These are phyloP conservation scores for Diaporthe citrichinensis DNA, from an alignment of 2,329 filamentous ascomycete species.

Conservation along the genomic window DNA sequence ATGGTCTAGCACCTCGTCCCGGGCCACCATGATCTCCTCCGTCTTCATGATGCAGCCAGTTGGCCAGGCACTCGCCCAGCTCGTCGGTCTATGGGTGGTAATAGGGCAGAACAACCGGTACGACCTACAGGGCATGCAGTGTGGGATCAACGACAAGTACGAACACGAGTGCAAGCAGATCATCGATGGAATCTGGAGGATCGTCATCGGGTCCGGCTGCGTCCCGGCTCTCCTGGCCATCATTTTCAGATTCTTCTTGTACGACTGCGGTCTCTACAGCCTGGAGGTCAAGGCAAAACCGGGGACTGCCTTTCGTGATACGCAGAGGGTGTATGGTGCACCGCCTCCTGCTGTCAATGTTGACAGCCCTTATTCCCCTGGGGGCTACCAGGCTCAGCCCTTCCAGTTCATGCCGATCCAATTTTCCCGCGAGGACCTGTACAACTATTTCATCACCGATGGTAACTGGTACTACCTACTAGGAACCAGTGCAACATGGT, in stretches of 20 bases:
- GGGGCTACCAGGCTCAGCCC: constrained; percentile 28
- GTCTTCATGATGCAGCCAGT: constrained; percentile 80
- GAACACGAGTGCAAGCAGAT: constrained; percentile 60
- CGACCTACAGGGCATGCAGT: constrained; percentile 60
- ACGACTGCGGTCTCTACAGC: constrained; percentile 75
- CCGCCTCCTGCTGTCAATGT: constrained; percentile 50
- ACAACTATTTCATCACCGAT: constrained; percentile 64
- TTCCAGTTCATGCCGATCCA: constrained; percentile 59
- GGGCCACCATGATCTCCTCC: constrained; percentile 76
- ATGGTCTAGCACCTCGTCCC: constrained; percentile 73
- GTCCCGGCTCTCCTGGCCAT: constrained; percentile 75
- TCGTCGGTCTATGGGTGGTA: constrained; percentile 70
- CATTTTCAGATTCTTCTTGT: constrained; percentile 76
- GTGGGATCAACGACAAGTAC: constrained; percentile 61
- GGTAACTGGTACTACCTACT: constrained; percentile 62
- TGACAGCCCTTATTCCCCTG: constrained; percentile 50
- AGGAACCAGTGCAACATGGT: constrained; percentile 61
- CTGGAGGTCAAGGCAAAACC: constrained; percentile 76
- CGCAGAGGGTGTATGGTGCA: constrained; percentile 69
- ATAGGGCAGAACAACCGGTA: constrained; percentile 60
- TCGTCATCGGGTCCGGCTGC: constrained; percentile 76
- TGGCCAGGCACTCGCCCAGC: constrained; percentile 75
- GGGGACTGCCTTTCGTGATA: constrained; percentile 70
- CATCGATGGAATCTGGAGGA: constrained; percentile 76
- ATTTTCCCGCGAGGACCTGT: constrained; percentile 63